These are phyloP conservation scores for Tagetes patula DNA, from an alignment of 129 eudicot genomes.

Conservation along the genomic window DNA sequence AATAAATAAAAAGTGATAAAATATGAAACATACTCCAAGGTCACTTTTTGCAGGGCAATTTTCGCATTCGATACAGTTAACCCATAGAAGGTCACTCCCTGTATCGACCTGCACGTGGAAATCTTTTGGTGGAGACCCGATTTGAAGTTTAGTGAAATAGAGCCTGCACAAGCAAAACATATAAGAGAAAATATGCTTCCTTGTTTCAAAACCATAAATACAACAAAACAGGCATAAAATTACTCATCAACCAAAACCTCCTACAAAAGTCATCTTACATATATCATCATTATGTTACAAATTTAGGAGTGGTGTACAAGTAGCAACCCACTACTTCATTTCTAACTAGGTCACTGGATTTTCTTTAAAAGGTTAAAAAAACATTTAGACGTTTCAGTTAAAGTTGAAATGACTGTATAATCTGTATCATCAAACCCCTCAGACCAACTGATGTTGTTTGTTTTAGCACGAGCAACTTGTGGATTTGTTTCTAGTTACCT, in stretches of 20 bases:
- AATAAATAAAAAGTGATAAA: background rate
- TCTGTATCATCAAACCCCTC: background rate
- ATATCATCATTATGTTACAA: background rate
- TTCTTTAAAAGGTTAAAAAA: background rate
- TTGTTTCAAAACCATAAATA: background rate
- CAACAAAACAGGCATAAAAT: background rate
- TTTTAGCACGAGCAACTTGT: background rate
- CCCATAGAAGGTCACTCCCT: constrained; percentile 94
- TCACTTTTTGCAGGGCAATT: constrained; percentile 69
- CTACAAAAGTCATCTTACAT: background rate
- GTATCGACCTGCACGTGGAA: constrained; percentile 90
- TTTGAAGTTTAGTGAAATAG: constrained; percentile 67
- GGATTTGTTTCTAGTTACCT: background rate
- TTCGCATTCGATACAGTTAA: constrained; percentile 73
- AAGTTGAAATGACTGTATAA: background rate
- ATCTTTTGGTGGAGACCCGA: constrained; percentile 78
- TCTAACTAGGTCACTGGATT: background rate
- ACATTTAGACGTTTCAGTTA: background rate
- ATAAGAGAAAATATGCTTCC: background rate
- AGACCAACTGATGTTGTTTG: background rate
- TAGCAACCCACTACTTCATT: background rate
- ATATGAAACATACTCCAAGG: constrained; percentile 59
- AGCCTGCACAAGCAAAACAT: constrained; percentile 51
- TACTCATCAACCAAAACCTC: background rate
- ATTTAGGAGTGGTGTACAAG: background rate